Conservation (phyloP, 108 stramenopile genomes). For the Phaeodactylum tricornutum region DNA sequence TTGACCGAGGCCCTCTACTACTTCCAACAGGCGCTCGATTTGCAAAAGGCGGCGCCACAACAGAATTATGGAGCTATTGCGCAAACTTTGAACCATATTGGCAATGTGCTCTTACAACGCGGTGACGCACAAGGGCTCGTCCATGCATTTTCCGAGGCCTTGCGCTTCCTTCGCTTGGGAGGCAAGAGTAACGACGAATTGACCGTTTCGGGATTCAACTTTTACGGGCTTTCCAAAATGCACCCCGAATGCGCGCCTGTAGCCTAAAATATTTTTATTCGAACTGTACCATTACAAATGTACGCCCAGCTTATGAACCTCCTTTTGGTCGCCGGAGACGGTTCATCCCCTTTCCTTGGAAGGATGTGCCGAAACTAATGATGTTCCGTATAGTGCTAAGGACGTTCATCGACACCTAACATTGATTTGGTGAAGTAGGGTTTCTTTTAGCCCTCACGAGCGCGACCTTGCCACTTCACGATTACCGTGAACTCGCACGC, state of each 20-base stretch:
- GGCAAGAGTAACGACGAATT: constrained; percentile 19
- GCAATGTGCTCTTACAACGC: constrained; percentile 36
- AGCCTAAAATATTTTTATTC: constrained; percentile 29
- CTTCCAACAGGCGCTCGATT: constrained; percentile 33
- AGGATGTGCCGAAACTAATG: no score
- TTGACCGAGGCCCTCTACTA: constrained; percentile 32
- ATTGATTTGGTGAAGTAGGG: no score
- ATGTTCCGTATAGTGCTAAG: no score
- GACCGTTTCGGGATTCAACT: constrained; percentile 33
- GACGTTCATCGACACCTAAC: no score
- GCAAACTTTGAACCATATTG: constrained; percentile 41
- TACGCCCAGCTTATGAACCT: no score
- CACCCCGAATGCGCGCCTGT: constrained; percentile 54
- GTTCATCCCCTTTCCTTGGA: no score
- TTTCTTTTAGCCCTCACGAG: no score
- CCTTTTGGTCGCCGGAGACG: no score
- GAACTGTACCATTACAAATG: no score
- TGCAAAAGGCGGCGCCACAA: constrained; percentile 16
- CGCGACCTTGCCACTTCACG: no score
- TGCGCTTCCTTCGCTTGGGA: constrained; percentile 20
- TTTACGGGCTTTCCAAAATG: constrained; percentile 35
- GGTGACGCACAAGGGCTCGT: constrained; percentile 36
- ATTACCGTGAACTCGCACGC: no score
- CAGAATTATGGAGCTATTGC: constrained; percentile 16
- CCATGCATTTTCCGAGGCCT: constrained; percentile 35